Evolutionary conservation across 257 asterid genomes (phyloP).

Genomic region (Fraxinus pennsylvanica): DNA sequence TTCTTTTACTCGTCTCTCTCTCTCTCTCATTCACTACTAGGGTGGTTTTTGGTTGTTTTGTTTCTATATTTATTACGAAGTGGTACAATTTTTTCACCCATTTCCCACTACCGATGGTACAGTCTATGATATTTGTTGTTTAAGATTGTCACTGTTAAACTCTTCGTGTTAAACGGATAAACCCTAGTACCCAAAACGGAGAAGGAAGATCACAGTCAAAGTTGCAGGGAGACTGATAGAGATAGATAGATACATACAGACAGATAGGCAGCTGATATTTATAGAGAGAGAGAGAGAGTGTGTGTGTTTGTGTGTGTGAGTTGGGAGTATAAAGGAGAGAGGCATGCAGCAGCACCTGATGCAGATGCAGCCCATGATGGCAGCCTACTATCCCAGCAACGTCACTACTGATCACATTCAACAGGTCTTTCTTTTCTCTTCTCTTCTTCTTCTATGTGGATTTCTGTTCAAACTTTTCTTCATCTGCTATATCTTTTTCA

Average conservation of each 20-base stretch:
- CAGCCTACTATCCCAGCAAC: slow-evolving; percentile 93
- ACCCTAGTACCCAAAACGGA: slow-evolving; percentile 22
- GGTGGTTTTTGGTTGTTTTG: slow-evolving; percentile 8
- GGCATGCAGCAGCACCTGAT: slow-evolving; percentile 96
- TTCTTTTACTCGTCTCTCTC: slow-evolving; percentile 22
- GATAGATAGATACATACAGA: slow-evolving; percentile 16
- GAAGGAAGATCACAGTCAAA: slow-evolving; percentile 35
- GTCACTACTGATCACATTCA: slow-evolving; percentile 99
- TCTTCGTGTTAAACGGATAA: slow-evolving; percentile 20
- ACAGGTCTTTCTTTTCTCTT: slow-evolving; percentile 56
- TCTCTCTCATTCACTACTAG: neutral
- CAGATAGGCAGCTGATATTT: neutral
- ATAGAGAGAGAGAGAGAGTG: slow-evolving; percentile 17
- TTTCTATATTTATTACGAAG: neutral
- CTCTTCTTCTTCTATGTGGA: neutral
- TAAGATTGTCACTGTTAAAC: slow-evolving; percentile 23
- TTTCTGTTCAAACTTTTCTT: slow-evolving; percentile 4
- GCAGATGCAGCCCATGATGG: slow-evolving; percentile 99
- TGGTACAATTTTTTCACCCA: slow-evolving; percentile 1
- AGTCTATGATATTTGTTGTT: slow-evolving; percentile 18
- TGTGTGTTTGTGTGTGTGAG: slow-evolving; percentile 35
- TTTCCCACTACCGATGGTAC: slow-evolving; percentile 2
- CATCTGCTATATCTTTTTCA: slow-evolving; percentile 32
- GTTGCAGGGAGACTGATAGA: slow-evolving; percentile 34
- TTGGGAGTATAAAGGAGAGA: slow-evolving; percentile 45